Evolutionary conservation across 306 rosid genomes (phyloP).

Genomic region (Ammopiptanthus mongolicus): DNA sequence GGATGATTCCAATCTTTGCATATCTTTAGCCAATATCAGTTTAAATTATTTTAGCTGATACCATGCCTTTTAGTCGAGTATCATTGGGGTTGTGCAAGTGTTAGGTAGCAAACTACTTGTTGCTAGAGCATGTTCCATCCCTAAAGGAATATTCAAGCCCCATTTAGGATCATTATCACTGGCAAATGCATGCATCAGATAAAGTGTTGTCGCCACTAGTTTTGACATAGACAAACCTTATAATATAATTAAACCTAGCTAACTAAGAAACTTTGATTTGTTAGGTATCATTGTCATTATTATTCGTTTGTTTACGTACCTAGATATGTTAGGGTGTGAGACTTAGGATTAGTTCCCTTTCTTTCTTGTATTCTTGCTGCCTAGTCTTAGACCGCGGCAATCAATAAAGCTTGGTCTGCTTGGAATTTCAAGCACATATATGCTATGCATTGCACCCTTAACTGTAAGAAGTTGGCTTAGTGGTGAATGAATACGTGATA

Average conservation of each 20-base stretch:
- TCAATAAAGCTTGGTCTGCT: background rate
- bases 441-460: background rate
- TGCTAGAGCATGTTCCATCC: slow-evolving; percentile 2
- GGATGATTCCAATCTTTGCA: background rate
- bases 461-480: too few species aligned
- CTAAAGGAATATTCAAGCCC: slow-evolving; percentile 22
- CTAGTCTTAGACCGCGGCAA: background rate
- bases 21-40: background rate
- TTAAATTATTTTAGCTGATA: background rate
- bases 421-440: background rate
- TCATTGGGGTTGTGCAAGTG: background rate
- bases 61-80: background rate
- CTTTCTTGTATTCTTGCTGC: background rate
- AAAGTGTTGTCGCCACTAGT: slow-evolving; percentile 27
- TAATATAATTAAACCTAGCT: background rate
- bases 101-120: slow-evolving; percentile 9
- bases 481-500: too few species aligned
- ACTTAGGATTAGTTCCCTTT: background rate
- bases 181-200: slow-evolving; percentile 13
- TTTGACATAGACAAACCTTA: background rate
- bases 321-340: background rate
- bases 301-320: background rate
- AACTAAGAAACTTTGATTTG: background rate
- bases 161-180: background rate
- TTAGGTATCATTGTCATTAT: background rate